Evolutionary conservation across 2,329 filamentous ascomycete genomes (phyloP).

Genomic region (Trichoderma sp.): DNA sequence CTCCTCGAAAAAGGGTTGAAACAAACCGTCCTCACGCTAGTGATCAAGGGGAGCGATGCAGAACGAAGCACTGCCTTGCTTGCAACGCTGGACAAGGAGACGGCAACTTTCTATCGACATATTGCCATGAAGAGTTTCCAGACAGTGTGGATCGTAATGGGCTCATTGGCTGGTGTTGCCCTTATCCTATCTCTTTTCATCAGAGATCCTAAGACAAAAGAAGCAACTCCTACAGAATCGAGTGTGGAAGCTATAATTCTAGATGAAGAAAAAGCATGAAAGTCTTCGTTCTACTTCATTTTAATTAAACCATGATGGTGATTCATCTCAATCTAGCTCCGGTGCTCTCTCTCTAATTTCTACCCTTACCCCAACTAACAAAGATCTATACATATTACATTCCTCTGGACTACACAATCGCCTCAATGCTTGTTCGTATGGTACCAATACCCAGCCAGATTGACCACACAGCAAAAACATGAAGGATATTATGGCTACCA

Average conservation of each 20-base stretch:
- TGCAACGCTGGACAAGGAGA: neutral
- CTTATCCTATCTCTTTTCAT: neutral
- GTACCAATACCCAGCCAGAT: neutral
- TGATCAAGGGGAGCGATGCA: neutral
- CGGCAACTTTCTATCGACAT: neutral
- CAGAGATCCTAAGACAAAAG: neutral
- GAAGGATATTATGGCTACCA: constrained; percentile 4
- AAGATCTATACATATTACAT: neutral
- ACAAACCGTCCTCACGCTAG: neutral
- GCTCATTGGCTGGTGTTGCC: neutral
- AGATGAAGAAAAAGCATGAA: neutral
- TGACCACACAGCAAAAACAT: neutral
- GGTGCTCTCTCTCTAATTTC: neutral
- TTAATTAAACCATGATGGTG: neutral
- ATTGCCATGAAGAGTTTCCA: neutral
- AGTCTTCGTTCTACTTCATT: neutral
- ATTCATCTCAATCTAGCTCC: neutral
- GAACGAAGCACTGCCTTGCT: neutral
- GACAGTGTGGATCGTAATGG: neutral
- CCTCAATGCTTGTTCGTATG: neutral
- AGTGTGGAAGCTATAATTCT: neutral
- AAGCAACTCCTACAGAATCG: neutral
- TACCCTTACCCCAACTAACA: neutral
- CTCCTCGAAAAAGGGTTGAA: neutral
- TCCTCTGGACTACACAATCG: neutral